These are phyloP conservation scores for Biscogniauxia mediterranea DNA, from an alignment of 2,329 filamentous ascomycete species.

Conservation along the genomic window DNA sequence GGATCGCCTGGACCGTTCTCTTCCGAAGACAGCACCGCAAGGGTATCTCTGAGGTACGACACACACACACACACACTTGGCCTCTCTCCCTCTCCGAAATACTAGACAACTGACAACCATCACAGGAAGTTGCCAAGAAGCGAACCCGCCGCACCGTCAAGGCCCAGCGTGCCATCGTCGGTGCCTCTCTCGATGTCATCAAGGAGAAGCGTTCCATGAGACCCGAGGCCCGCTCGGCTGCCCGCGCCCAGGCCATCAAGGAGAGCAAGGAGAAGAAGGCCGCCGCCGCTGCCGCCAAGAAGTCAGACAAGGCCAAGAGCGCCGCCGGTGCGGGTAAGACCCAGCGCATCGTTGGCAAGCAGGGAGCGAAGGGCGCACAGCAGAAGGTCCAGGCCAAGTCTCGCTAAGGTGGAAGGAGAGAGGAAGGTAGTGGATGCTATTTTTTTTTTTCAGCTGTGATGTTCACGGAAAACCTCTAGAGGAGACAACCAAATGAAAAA, in stretches of 20 bases:
- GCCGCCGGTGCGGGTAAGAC: constrained; percentile 75
- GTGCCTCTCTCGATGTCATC: constrained; percentile 99
- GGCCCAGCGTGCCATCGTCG: constrained; percentile 97
- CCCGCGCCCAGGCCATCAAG: constrained; percentile 87
- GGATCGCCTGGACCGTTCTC: constrained; percentile 97
- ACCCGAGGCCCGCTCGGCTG: constrained; percentile 91
- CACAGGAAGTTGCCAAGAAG: constrained; percentile 99
- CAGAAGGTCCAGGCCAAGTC: constrained; percentile 82
- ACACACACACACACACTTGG: background rate
- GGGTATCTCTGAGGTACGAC: constrained; percentile 98
- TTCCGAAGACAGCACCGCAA: constrained; percentile 99
- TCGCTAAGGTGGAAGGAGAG: constrained; percentile 59
- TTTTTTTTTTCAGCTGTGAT: constrained; percentile 7
- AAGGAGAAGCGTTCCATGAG: constrained; percentile 96
- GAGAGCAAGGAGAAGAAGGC: constrained; percentile 99
- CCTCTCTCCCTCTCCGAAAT: too few species aligned
- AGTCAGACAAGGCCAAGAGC: constrained; percentile 98
- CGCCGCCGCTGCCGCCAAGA: constrained; percentile 85
- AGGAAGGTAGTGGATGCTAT: constrained; percentile 2
- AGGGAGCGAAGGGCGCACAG: constrained; percentile 88
- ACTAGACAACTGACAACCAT: constrained; percentile 39
- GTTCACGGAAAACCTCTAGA: constrained; percentile 11
- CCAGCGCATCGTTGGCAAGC: constrained; percentile 86
- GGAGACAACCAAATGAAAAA: constrained; percentile 2
- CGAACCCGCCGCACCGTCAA: constrained; percentile 97